Percentiles rank a stretch among this genome's conserved stretches.
These are phyloP conservation scores for Physaria fendleri DNA, from an alignment of 345 rosid genomes.

Conservation along the genomic window DNA sequence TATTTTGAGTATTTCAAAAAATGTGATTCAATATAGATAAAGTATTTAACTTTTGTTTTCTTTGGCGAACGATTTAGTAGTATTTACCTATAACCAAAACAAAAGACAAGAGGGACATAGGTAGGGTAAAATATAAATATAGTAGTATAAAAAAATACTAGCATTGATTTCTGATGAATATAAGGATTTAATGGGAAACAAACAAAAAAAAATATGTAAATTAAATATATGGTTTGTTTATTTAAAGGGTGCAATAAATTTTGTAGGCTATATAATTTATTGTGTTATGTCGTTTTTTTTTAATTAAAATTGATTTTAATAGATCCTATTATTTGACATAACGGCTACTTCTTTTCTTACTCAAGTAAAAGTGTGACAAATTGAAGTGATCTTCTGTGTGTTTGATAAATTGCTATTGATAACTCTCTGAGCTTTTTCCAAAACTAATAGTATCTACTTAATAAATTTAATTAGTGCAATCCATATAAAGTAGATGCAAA, in stretches of 20 bases:
- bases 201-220: not conserved
- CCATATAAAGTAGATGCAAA: no score
- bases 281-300: constrained; percentile 16
- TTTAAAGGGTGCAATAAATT: constrained; percentile 7
- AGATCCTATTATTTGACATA: constrained; percentile 22
- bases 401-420: constrained; percentile 18
- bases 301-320: constrained; percentile 16
- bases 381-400: constrained; percentile 8
- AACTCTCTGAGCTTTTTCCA: not conserved
- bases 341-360: not conserved
- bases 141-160: not conserved
- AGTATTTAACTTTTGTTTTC: no score
- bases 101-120: not conserved
- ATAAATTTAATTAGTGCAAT: no score
- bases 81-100: not conserved
- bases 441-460: no score
- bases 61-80: constrained; percentile 3
- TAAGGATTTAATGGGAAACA: not conserved
- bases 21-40: not conserved
- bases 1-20: constrained; percentile 5
- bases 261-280: not conserved
- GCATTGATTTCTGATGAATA: constrained; percentile 19
- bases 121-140: not conserved
- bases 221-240: not conserved
- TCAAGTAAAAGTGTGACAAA: constrained; percentile 1